Conservation (phyloP, 1,139 yeast genomes). For the Taphrina deformans region DNA sequence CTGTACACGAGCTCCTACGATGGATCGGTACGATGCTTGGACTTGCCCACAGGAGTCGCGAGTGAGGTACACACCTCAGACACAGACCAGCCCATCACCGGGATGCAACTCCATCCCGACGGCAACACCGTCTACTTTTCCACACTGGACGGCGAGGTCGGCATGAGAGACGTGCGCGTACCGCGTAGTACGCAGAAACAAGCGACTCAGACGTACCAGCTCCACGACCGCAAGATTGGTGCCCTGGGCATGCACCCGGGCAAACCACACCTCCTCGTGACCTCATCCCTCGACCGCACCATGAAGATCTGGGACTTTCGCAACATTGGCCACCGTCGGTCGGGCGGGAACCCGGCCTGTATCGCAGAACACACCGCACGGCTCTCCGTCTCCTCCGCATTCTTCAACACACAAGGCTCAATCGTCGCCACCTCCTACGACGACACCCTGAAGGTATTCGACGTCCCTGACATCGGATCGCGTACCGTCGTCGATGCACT, state of each 20-base stretch:
- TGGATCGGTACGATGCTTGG: conserved; percentile 75
- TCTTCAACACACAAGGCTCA: conserved; percentile 74
- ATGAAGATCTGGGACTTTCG: conserved; percentile 85
- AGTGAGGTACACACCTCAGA: conserved; percentile 54
- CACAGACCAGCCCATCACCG: conserved; percentile 57
- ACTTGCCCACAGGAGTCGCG: conserved; percentile 61
- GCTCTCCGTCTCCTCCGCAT: conserved; percentile 78
- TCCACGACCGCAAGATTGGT: conserved; percentile 89
- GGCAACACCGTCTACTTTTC: conserved; percentile 65
- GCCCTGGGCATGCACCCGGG: conserved; percentile 78
- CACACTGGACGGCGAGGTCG: conserved; percentile 76
- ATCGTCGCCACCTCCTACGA: conserved; percentile 92
- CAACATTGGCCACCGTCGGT: conserved; percentile 49
- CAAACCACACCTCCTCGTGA: conserved; percentile 61
- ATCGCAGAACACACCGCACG: conserved; percentile 68
- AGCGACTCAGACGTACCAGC: conserved; percentile 50
- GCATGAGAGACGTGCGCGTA: conserved; percentile 66
- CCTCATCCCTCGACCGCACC: conserved; percentile 84
- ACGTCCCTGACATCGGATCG: conserved; percentile 40
- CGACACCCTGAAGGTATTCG: conserved; percentile 66
- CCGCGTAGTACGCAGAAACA: conserved; percentile 35
- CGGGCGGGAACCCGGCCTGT: conserved; percentile 44
- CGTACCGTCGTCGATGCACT: background rate
- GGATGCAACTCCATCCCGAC: conserved; percentile 52
- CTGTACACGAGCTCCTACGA: conserved; percentile 78